Evolutionary conservation across 169 alveolate species (phyloP).

Genomic region (Plasmodium berghei): DNA sequence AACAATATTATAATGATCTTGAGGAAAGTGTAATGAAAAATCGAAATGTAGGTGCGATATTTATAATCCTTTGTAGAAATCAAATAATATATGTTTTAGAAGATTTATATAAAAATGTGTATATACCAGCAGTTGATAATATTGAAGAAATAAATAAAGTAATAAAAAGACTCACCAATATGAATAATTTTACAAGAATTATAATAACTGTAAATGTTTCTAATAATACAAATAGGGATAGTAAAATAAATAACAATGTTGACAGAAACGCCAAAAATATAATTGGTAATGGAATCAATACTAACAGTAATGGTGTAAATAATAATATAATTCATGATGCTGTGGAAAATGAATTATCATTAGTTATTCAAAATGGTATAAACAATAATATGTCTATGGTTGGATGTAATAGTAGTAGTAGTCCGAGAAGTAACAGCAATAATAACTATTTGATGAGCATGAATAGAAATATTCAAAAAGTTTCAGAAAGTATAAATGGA

Average conservation of each 20-base stretch:
- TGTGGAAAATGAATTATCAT: constrained; percentile 13
- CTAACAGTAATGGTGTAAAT: neutral
- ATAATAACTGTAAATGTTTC: constrained; percentile 9
- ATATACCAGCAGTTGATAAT: neutral
- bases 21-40: constrained; percentile 38
- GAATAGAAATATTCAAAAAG: constrained; percentile 2
- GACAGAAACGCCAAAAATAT: neutral
- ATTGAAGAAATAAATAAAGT: neutral
- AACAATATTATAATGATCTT: constrained; percentile 2
- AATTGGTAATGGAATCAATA: neutral
- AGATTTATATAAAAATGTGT: constrained; percentile 13
- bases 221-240: constrained; percentile 17
- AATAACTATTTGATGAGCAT: neutral
- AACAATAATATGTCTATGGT: neutral
- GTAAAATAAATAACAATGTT: neutral
- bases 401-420: neutral
- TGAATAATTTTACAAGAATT: constrained; percentile 10
- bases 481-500: constrained; percentile 3
- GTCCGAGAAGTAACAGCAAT: neutral
- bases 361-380: neutral
- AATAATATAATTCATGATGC: constrained; percentile 1
- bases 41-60: constrained; percentile 14
- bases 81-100: constrained; percentile 39
- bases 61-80: constrained; percentile 33
- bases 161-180: constrained; percentile 31